These are phyloP conservation scores for Brassica cretica DNA, from an alignment of 345 rosid genomes.

Conservation along the genomic window DNA sequence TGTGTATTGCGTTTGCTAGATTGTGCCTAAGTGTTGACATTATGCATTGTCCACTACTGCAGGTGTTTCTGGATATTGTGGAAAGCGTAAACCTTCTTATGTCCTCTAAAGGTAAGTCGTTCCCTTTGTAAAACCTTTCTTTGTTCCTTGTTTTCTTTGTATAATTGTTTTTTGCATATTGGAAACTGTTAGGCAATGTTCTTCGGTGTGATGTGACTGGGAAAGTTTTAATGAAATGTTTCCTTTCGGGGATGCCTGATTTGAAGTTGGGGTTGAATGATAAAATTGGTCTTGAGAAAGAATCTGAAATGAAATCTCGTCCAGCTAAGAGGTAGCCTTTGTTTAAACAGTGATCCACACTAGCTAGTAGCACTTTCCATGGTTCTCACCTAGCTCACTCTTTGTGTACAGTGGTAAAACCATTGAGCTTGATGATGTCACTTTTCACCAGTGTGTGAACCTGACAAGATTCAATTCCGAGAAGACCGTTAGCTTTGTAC, in stretches of 20 bases:
- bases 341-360: neutral
- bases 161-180: slow-evolving; percentile 11
- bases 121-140: neutral
- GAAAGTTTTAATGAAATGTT: slow-evolving; percentile 97
- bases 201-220: slow-evolving; percentile 98
- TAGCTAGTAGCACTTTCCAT: slow-evolving; percentile 12
- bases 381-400: neutral
- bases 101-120: slow-evolving; percentile 86
- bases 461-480: slow-evolving; percentile 97
- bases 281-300: slow-evolving; percentile 99
- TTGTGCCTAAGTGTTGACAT: neutral
- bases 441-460: slow-evolving; percentile 97
- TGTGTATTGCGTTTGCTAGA: slow-evolving; percentile 3
- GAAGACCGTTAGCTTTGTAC: slow-evolving; percentile 98
- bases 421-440: slow-evolving; percentile 98
- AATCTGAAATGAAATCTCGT: slow-evolving; percentile 91
- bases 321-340: slow-evolving; percentile 81
- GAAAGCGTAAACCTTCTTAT: slow-evolving; percentile 98
- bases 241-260: slow-evolving; percentile 99
- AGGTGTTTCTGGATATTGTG: slow-evolving; percentile 98
- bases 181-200: slow-evolving; percentile 65
- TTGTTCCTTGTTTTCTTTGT: slow-evolving; percentile 11
- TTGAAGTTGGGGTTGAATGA: slow-evolving; percentile 97
- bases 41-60: slow-evolving; percentile 20
- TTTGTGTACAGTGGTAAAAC: slow-evolving; percentile 80